Evolutionary conservation across 495 filamentous ascomycete genomes (phyloP), one percentile per base, ranked within the genome.

Genomic region (Astrothelium subdiscretum): DNA sequence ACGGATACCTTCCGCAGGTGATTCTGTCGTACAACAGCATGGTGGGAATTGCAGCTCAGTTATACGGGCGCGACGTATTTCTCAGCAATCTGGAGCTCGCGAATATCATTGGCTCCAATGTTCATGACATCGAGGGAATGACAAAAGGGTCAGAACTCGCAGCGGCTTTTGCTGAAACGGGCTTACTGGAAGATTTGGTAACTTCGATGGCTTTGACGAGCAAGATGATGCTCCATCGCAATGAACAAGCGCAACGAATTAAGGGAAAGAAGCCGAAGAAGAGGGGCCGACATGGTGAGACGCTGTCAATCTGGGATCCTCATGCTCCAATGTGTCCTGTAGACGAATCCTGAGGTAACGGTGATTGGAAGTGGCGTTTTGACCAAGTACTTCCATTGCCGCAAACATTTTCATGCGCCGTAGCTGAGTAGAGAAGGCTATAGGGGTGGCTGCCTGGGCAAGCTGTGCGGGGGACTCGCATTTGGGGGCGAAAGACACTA

Each of bases 11-110:
- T 32, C 91, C 92, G 24, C 89, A 94, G 74, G 77, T 87, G 11
- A 73, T 95, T 60, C 79, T 96, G 42, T 87, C 86, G n/a, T 95
- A 91, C 71, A 82, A 87, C 72, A 85, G 78, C 67, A 82, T 85
- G 22, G 73, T 95, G 26, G 24, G 48, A 10, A 27, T 54, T 26
- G 48, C 48, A 24, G 48, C 24, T 8, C 48, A 54, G 48, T 11
- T 54, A 5, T 29, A 27, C 48, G 24, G 24, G 22, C 48, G 48
- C 3, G 48, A 54, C 24, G 24, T 29, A 29, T 54, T 54, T 29
- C 24, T 54, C 48, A 5, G 29, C 5, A 29, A 24, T 29, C 5
- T 54, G 3, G 48, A 54, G 24, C 20, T 54, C 10, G 48, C 15
- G 11, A 54, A 54, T 29, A 54, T 29, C 20, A 54, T 54, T 8